These are phyloP conservation scores for Umbilicus rupestris DNA, from an alignment of 164 flowering plant species.

Conservation along the genomic window DNA sequence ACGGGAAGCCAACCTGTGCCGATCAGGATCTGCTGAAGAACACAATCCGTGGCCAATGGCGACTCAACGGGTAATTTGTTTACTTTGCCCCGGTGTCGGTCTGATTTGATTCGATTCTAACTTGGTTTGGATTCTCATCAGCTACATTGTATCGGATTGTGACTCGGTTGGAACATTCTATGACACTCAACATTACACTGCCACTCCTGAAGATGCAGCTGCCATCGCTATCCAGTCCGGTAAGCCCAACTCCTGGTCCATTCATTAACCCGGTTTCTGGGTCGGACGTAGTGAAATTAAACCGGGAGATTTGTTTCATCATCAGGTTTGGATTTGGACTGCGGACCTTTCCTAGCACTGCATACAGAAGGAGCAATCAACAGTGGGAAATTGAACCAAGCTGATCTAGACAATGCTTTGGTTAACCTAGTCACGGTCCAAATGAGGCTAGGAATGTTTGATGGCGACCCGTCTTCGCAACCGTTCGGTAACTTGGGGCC, in stretches of 20 bases:
- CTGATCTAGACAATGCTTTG: slow-evolving; percentile 46
- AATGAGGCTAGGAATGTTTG: slow-evolving; percentile 72
- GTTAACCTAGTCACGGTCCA: slow-evolving; percentile 39
- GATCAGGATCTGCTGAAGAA: slow-evolving; percentile 40
- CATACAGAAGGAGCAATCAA: slow-evolving; percentile 37
- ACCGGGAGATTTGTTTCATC: background rate
- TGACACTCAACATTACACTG: slow-evolving; percentile 40
- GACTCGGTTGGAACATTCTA: slow-evolving; percentile 48
- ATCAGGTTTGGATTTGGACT: slow-evolving; percentile 61
- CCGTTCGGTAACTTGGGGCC: slow-evolving; percentile 47
- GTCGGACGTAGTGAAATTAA: too few relatives aligned
- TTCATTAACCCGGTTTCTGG: too few relatives aligned
- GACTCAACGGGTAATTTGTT: slow-evolving; percentile 40
- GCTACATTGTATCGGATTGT: slow-evolving; percentile 65
- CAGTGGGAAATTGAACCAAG: slow-evolving; percentile 29
- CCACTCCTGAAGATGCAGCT: slow-evolving; percentile 60
- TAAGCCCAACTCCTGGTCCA: too few relatives aligned
- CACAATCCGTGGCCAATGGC: slow-evolving; percentile 58
- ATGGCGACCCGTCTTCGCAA: slow-evolving; percentile 42
- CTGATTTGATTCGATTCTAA: background rate
- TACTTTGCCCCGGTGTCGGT: background rate
- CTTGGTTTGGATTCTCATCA: slow-evolving; percentile 2
- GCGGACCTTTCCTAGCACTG: slow-evolving; percentile 52
- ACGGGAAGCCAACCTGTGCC: slow-evolving; percentile 69
- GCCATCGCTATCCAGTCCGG: slow-evolving; percentile 50